Evolutionary conservation across 345 rosid species (phyloP).

Genomic region (Lumnitzera littorea): DNA sequence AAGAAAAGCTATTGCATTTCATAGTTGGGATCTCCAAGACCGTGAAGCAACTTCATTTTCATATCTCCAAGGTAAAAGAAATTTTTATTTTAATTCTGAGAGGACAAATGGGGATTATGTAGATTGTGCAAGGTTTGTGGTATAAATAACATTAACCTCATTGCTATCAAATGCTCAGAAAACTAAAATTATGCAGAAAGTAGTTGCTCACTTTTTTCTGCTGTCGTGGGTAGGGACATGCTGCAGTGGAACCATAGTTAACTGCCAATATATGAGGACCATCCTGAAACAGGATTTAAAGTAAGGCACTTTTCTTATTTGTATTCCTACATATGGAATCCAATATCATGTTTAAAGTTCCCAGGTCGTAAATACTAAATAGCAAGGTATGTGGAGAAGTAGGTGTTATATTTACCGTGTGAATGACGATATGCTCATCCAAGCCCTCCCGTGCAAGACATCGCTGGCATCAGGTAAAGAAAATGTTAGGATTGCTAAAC

Average conservation of each 20-base stretch:
- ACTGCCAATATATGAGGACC: slow-evolving; percentile 77
- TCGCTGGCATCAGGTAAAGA: slow-evolving; percentile 41
- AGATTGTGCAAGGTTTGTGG: too few species aligned
- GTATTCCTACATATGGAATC: background rate
- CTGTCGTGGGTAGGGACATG: slow-evolving; percentile 72
- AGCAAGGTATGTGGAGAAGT: background rate
- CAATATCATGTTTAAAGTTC: background rate
- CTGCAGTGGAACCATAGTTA: slow-evolving; percentile 74
- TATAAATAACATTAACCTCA: background rate
- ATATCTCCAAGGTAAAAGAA: too few species aligned
- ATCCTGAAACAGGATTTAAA: slow-evolving; percentile 39
- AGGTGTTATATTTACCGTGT: slow-evolving; percentile 48
- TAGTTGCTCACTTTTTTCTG: slow-evolving; percentile 56
- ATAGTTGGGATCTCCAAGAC: too few species aligned
- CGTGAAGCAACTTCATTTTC: too few species aligned
- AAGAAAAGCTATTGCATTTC: too few species aligned
- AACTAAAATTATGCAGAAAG: slow-evolving; percentile 5
- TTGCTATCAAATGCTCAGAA: background rate
- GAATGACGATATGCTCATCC: slow-evolving; percentile 86
- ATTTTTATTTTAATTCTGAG: too few species aligned
- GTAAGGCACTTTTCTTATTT: background rate
- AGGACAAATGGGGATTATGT: too few species aligned
- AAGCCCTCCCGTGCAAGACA: slow-evolving; percentile 75
- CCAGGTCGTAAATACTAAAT: too few species aligned
- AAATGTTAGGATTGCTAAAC: slow-evolving; percentile 8